These are phyloP conservation scores for Aspergillus sp. DNA, from an alignment of 2,329 filamentous ascomycete species.

Conservation along the genomic window DNA sequence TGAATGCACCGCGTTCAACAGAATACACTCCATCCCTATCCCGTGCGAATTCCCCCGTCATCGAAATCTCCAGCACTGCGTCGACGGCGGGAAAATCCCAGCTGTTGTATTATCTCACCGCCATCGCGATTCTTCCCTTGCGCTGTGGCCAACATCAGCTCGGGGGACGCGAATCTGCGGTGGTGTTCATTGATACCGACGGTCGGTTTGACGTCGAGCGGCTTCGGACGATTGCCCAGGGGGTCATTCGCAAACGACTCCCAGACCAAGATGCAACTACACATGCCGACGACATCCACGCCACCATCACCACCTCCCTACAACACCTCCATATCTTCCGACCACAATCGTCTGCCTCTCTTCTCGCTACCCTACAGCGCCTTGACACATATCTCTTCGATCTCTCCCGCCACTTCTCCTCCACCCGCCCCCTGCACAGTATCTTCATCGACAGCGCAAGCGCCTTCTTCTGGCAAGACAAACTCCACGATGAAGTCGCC, in stretches of 20 bases:
- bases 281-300: constrained; percentile 15
- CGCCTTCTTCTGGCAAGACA: constrained; percentile 55
- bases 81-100: constrained; percentile 58
- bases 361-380: constrained; percentile 48
- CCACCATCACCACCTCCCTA: constrained; percentile 41
- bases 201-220: constrained; percentile 51
- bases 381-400: constrained; percentile 52
- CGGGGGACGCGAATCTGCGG: constrained; percentile 47
- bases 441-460: constrained; percentile 56
- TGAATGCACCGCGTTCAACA: background rate
- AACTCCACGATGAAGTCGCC: constrained; percentile 43
- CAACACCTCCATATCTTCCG: constrained; percentile 59
- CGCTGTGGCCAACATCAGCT: constrained; percentile 28
- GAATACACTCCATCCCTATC: background rate
- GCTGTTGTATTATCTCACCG: constrained; percentile 56
- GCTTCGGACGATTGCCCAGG: constrained; percentile 35
- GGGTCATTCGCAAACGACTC: constrained; percentile 22
- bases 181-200: constrained; percentile 57
- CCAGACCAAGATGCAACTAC: background rate
- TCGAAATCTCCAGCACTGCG: constrained; percentile 54
- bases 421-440: constrained; percentile 45
- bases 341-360: constrained; percentile 49
- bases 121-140: constrained; percentile 50
- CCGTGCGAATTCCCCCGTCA: constrained; percentile 30
- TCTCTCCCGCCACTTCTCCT: constrained; percentile 43